phyloP scores from a whole-genome alignment of 257 asterid genomes.

The Rubia yunnanensis region DNA sequence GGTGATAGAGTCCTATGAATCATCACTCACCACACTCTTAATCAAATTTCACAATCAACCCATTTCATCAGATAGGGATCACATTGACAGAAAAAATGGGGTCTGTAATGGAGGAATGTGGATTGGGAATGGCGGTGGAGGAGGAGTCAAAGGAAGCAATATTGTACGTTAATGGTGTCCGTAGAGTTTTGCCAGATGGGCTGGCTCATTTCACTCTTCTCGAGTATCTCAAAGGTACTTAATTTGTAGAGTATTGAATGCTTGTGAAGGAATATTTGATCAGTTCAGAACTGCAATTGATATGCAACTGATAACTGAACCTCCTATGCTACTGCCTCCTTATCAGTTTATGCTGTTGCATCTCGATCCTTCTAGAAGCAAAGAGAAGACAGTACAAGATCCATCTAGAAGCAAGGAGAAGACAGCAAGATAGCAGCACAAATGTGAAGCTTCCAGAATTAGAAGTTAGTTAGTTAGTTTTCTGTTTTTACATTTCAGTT shows the following conservation, averaged over 20 bases:
- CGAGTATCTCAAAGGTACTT: conserved; percentile 86
- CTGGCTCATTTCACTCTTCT: conserved; percentile 86
- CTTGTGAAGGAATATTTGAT: too few species aligned
- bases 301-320: too few species aligned
- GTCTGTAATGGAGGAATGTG: conserved; percentile 37
- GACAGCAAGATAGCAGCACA: too few species aligned
- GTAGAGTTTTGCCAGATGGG: conserved; percentile 81
- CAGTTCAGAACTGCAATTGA: too few species aligned
- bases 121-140: conserved; percentile 24
- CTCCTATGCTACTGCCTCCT: too few species aligned
- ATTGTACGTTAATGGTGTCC: conserved; percentile 76
- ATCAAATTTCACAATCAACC: background rate
- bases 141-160: conserved; percentile 52
- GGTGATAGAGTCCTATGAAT: background rate
- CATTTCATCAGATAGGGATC: background rate
- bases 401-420: too few species aligned
- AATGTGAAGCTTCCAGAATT: too few species aligned
- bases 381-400: too few species aligned
- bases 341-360: too few species aligned
- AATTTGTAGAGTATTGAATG: background rate
- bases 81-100: conserved; percentile 37
- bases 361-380: too few species aligned
- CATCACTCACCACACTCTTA: background rate
- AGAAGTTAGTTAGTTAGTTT: too few species aligned
- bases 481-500: too few species aligned